Evolutionary conservation across 2,329 filamentous ascomycete genomes (phyloP).

Genomic region (Penicillium sp.): DNA sequence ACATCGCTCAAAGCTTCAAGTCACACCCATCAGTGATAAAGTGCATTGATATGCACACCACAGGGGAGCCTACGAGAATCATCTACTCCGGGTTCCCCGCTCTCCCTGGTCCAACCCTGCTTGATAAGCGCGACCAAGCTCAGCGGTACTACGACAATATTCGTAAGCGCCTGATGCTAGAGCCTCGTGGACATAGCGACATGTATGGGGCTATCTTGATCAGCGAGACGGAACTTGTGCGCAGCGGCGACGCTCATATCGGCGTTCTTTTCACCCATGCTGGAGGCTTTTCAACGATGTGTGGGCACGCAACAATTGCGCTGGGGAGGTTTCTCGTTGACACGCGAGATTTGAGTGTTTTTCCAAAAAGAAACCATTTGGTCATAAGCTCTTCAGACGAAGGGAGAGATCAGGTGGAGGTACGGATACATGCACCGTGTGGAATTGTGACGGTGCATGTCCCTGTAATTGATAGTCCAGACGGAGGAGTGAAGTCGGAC

Average conservation of each 20-base stretch:
- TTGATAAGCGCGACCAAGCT: conserved; percentile 47
- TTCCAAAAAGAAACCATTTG: conserved; percentile 43
- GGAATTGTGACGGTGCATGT: conserved; percentile 50
- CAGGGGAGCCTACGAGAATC: conserved; percentile 56
- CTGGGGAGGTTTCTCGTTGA: conserved; percentile 53
- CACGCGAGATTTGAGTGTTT: conserved; percentile 44
- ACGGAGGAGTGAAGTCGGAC: conserved; percentile 39
- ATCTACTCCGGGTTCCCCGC: conserved; percentile 48
- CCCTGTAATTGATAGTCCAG: conserved; percentile 36
- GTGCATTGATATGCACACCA: conserved; percentile 54
- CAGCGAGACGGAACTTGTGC: conserved; percentile 49
- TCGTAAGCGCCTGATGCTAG: conserved; percentile 49
- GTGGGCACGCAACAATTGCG: conserved; percentile 58
- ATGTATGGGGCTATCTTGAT: conserved; percentile 58
- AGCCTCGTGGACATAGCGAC: conserved; percentile 56
- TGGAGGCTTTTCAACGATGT: conserved; percentile 57
- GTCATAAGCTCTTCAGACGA: conserved; percentile 27
- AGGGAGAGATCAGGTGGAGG: conserved; percentile 26
- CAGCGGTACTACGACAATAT: conserved; percentile 46
- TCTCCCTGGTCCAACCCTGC: conserved; percentile 43
- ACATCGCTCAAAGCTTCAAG: conserved; percentile 21
- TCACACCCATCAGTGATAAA: conserved; percentile 23
- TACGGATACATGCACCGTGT: conserved; percentile 53
- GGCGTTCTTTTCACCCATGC: conserved; percentile 56
- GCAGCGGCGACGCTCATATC: conserved; percentile 49